Evolutionary conservation across 106 monocot genomes (phyloP).

Genomic region (Dioscorea dumetorum): DNA sequence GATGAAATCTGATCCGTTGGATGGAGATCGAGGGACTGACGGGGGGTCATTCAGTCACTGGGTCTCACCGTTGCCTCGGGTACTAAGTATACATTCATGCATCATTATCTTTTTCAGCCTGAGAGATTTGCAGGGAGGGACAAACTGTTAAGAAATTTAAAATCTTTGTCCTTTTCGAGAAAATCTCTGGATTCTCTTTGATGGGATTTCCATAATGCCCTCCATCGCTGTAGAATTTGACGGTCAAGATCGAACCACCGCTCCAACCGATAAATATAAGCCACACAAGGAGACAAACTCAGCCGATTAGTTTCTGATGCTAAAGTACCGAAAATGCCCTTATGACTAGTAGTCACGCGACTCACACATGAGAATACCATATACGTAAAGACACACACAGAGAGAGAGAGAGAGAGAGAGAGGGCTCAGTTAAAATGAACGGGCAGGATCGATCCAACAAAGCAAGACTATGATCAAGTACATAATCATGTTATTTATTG

Average conservation of each 20-base stretch:
- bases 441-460: no score
- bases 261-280: no score
- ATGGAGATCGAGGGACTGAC: neutral
- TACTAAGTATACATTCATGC: neutral
- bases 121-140: neutral
- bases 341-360: no score
- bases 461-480: neutral
- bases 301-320: no score
- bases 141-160: neutral
- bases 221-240: neutral
- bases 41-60: neutral
- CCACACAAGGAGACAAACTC: no score
- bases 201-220: constrained; percentile 2
- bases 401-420: no score
- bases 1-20: constrained; percentile 2
- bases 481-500: neutral
- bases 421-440: no score
- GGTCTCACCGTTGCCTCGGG: neutral
- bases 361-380: no score
- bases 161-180: neutral
- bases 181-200: neutral
- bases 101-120: constrained; percentile 4
- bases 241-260: no score
- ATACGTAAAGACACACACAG: no score
- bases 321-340: no score